Evolutionary conservation across 164 flowering plant genomes (phyloP).

Genomic region (Hamamelis virginiana): DNA sequence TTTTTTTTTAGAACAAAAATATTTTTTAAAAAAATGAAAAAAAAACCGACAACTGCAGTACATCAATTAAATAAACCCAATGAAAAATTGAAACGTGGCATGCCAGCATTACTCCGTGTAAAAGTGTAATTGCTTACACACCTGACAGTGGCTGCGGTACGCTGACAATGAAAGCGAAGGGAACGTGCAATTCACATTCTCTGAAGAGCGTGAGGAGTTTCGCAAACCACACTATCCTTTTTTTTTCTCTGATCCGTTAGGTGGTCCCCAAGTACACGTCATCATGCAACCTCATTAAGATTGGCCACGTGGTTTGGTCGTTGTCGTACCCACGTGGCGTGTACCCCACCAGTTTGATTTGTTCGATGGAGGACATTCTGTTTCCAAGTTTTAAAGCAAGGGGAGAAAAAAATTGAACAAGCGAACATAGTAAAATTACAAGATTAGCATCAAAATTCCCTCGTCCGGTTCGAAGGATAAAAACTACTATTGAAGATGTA

Average conservation of each 20-base stretch:
- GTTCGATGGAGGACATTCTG: conserved; percentile 19
- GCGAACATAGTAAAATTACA: neutral
- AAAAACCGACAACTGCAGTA: too few species aligned
- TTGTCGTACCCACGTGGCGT: conserved; percentile 17
- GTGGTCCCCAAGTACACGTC: conserved; percentile 21
- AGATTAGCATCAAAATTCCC: too few species aligned
- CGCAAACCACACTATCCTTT: neutral
- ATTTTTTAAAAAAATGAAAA: too few species aligned
- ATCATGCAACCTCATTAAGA: conserved; percentile 11
- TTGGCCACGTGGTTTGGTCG: conserved; percentile 23
- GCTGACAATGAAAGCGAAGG: neutral
- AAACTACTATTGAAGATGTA: too few species aligned
- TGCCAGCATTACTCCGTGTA: too few species aligned
- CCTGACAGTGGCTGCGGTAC: too few species aligned
- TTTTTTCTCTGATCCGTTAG: neutral
- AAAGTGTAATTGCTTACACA: too few species aligned
- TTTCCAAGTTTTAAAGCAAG: conserved; percentile 7
- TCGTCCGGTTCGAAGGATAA: too few species aligned
- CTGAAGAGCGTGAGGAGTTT: too few species aligned
- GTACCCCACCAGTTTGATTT: conserved; percentile 5
- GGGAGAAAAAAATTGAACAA: neutral
- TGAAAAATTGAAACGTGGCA: too few species aligned
- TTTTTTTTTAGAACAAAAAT: too few species aligned
- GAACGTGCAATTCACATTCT: neutral
- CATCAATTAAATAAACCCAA: too few species aligned